A percentile compares a stretch with the other conserved stretches of the same genome.
phyloP scores from a whole-genome alignment of 257 asterid genomes.

The Solanum rostratum region DNA sequence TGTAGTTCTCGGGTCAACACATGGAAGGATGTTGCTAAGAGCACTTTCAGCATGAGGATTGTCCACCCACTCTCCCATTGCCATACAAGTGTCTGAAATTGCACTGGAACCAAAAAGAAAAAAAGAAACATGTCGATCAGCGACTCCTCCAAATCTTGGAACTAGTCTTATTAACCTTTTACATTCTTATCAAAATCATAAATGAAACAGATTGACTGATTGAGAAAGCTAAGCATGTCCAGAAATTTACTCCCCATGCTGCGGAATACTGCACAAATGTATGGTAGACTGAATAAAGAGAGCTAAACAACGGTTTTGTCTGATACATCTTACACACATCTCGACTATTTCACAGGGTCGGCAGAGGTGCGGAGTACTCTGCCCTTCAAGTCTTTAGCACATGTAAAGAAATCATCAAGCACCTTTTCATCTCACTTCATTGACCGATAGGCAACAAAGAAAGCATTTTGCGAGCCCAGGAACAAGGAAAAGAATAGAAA shows the following conservation, averaged over 20 bases:
- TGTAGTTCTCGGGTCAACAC: slow-evolving; percentile 82
- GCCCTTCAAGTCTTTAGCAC: background rate
- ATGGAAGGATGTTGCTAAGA: slow-evolving; percentile 91
- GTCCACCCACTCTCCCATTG: slow-evolving; percentile 98
- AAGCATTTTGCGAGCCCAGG: background rate
- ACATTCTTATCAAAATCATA: background rate
- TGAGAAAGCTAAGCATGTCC: background rate
- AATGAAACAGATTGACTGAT: background rate
- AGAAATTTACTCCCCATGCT: background rate
- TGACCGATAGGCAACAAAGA: background rate
- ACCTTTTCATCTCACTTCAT: background rate
- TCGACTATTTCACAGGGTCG: background rate
- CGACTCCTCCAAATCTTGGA: background rate
- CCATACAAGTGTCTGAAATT: slow-evolving; percentile 76
- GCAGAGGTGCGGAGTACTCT: background rate
- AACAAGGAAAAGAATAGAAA: background rate
- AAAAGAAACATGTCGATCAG: background rate
- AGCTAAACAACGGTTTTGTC: background rate
- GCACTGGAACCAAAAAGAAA: slow-evolving; percentile 32
- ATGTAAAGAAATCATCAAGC: background rate
- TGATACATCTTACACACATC: background rate
- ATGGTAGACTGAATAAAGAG: background rate
- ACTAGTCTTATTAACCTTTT: background rate
- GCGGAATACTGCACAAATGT: background rate
- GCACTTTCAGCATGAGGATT: slow-evolving; percentile 97